Evolutionary conservation across 306 rosid genomes (phyloP).

Genomic region (Albizia julibrissin): DNA sequence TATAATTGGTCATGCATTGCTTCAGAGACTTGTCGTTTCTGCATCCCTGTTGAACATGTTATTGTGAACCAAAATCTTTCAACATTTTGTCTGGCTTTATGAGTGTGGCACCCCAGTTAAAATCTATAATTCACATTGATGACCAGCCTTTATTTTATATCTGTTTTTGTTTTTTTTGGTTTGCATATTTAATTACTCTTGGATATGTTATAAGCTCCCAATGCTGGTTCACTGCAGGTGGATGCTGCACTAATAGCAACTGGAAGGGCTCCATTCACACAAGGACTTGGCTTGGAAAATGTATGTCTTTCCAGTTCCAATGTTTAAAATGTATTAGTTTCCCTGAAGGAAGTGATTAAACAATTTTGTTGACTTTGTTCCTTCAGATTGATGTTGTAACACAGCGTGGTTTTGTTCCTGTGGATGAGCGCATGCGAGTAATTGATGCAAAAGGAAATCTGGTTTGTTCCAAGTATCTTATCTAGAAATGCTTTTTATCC

Average conservation of each 20-base stretch:
- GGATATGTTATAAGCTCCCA: slow-evolving; percentile 26
- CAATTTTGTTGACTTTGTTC: slow-evolving; percentile 29
- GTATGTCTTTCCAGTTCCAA: slow-evolving; percentile 51
- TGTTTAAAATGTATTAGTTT: slow-evolving; percentile 21
- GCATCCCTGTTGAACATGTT: slow-evolving; percentile 6
- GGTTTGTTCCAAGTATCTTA: slow-evolving; percentile 51
- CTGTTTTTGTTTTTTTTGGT: background rate
- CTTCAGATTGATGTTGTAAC: slow-evolving; percentile 83
- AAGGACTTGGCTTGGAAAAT: slow-evolving; percentile 96
- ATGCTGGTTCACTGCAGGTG: slow-evolving; percentile 60
- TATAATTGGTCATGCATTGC: slow-evolving; percentile 8
- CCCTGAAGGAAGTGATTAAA: slow-evolving; percentile 19
- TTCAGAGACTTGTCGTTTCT: slow-evolving; percentile 6
- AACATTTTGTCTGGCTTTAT: background rate
- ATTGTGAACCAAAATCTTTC: slow-evolving; percentile 5
- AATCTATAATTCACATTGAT: slow-evolving; percentile 8
- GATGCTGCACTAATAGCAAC: slow-evolving; percentile 98
- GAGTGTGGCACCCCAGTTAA: background rate
- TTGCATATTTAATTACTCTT: slow-evolving; percentile 17
- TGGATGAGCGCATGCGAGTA: slow-evolving; percentile 94
- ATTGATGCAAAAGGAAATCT: slow-evolving; percentile 80
- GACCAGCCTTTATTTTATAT: background rate
- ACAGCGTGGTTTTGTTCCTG: slow-evolving; percentile 97
- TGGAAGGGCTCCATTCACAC: slow-evolving; percentile 97
- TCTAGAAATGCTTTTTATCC: slow-evolving; percentile 17